Conservation (phyloP, 768 basidiomycete species). For the Lyophyllum shimeji region DNA sequence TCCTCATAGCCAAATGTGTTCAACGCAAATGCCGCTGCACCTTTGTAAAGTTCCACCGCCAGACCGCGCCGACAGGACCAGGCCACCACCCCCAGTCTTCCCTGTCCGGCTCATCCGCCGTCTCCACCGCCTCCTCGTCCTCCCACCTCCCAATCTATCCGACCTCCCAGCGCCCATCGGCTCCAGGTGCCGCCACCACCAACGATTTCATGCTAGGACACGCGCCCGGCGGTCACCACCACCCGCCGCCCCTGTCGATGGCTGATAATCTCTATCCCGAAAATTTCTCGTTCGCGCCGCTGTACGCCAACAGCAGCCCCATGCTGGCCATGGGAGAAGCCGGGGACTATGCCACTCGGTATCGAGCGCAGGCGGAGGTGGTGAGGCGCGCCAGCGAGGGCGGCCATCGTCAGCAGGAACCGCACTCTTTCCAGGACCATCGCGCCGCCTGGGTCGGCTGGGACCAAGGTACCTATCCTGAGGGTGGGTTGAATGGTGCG, state of each 20-base stretch:
- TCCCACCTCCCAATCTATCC: not conserved
- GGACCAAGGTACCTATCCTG: not conserved
- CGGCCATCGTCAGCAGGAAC: not conserved
- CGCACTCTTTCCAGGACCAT: not conserved
- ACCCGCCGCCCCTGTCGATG: not conserved
- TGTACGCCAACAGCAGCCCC: slow-evolving; percentile 17
- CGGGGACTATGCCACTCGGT: slow-evolving; percentile 47
- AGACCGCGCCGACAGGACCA: slow-evolving; percentile 76
- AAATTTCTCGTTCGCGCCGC: slow-evolving; percentile 19
- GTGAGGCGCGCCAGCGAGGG: slow-evolving; percentile 28
- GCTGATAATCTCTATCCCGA: slow-evolving; percentile 18
- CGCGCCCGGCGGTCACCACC: not conserved
- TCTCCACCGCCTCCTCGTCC: slow-evolving; percentile 17
- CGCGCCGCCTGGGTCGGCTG: not conserved
- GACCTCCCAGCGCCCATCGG: not conserved
- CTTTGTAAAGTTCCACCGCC: slow-evolving; percentile 80
- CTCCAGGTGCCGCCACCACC: slow-evolving; percentile 14
- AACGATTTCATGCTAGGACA: slow-evolving; percentile 36
- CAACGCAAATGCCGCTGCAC: slow-evolving; percentile 74
- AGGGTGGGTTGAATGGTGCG: not conserved
- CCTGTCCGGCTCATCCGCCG: slow-evolving; percentile 37
- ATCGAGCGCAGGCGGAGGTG: slow-evolving; percentile 45
- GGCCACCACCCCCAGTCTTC: slow-evolving; percentile 58
- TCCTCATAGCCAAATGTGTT: slow-evolving; percentile 63
- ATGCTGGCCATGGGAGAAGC: slow-evolving; percentile 15